Conservation (phyloP, 164 flowering plant species). For the Cinnamomum micranthum region DNA sequence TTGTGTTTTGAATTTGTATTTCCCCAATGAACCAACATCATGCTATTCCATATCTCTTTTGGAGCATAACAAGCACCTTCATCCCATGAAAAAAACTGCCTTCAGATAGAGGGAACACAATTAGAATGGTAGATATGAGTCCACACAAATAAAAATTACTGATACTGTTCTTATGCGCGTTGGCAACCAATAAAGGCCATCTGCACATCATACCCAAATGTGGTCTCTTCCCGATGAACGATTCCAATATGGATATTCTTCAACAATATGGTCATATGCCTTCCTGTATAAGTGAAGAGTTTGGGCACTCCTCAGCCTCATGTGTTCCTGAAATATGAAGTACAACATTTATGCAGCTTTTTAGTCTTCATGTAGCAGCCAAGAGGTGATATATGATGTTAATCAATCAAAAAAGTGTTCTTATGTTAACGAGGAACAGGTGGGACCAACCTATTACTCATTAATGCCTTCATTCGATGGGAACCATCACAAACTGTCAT, state of each 20-base stretch:
- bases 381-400: background rate
- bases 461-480: background rate
- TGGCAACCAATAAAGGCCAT: constrained; percentile 7
- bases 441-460: no score
- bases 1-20: constrained; percentile 94
- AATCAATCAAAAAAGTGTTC: background rate
- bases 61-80: constrained; percentile 99
- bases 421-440: background rate
- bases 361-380: background rate
- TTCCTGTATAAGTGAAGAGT: constrained; percentile 76
- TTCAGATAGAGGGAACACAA: constrained; percentile 28
- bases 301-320: constrained; percentile 76
- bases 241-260: constrained; percentile 82
- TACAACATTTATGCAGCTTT: background rate
- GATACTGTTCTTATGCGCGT: background rate
- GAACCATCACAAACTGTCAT: background rate
- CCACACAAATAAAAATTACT: background rate
- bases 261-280: constrained; percentile 69
- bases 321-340: constrained; percentile 51
- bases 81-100: constrained; percentile 99
- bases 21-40: constrained; percentile 99
- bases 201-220: constrained; percentile 70
- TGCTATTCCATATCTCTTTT: constrained; percentile 97
- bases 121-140: constrained; percentile 17
- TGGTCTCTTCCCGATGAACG: constrained; percentile 92